Evolutionary conservation across 2,329 filamentous ascomycete genomes (phyloP), one percentile per base, ranked within the genome.

Genomic region (Aspergillus sp.): DNA sequence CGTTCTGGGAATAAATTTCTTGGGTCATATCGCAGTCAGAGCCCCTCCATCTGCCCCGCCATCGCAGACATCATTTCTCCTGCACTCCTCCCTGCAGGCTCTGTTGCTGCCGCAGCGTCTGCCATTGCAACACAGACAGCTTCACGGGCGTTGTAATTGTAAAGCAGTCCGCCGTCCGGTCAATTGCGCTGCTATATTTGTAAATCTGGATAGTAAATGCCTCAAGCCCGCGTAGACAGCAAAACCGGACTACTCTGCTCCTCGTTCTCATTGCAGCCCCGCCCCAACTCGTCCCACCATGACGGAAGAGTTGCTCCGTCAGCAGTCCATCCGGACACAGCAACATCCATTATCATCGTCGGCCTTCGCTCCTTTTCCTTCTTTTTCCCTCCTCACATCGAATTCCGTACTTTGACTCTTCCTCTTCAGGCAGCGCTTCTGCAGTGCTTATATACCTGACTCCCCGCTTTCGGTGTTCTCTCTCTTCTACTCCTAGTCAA

Each of bases 241-340:
- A 33, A 45, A 34, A 64, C 69, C 71, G 71, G 71, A 73, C 66
- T 66, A 73, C 70, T 72, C 68, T 73, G 66, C 71, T 74, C 71
- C 70, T 69, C 61, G 44, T 55, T 48, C 70, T 69, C 61, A 44
- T 55, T 52, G 57, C 59, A 61, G 64, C 64, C 66, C 64, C 65
- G 63, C 65, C 61, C 48, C 56, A 52, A 61, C 66, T 66, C 59
- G 61, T 65, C 63, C 63, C 63, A 65, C 63, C 69, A 68, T 73
- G 71, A 73, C 71, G 70, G 71, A 72, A 70, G 64, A 66, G 53
- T 69, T 68, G 68, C 68, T 72, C 70, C 70, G 70, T 72, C 67
- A 72, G 48, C 51, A 55, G 34, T 73, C 66, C 12, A 59, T 61
- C 59, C 56, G 56, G 59, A 51, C 54, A 33, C 33, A 33, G 30